A percentile compares a stretch with the other conserved stretches of the same genome.
Conservation (phyloP, 495 filamentous ascomycete species). For the Daldinia decipiens region DNA sequence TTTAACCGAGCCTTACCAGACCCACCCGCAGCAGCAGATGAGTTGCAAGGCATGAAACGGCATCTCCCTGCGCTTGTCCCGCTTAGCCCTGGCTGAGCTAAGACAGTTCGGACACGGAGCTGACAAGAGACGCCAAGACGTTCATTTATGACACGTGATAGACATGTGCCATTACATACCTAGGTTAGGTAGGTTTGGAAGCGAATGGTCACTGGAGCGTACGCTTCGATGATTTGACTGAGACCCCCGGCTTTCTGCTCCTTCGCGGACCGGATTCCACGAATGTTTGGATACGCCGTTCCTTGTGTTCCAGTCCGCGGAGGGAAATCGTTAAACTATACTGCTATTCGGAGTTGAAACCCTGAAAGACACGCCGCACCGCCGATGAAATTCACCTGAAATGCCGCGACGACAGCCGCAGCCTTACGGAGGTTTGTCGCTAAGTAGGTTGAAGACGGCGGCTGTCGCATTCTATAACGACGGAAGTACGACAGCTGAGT, state of each 20-base stretch:
- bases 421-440: conserved; percentile 8
- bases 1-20: conserved; percentile 32
- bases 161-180: not conserved
- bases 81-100: conserved; percentile 36
- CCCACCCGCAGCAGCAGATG: conserved; percentile 23
- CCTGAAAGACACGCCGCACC: conserved; percentile 15
- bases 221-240: conserved; percentile 29
- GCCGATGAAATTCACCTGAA: conserved; percentile 12
- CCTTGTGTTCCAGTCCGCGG: not conserved
- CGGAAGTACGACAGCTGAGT: conserved; percentile 15
- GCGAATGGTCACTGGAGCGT: conserved; percentile 19
- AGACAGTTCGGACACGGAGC: conserved; percentile 33
- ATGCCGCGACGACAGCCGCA: not conserved
- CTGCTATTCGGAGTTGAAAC: conserved; percentile 6
- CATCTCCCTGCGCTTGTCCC: conserved; percentile 29
- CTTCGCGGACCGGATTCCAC: not conserved
- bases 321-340: not conserved
- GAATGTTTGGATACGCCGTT: not conserved
- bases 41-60: conserved; percentile 34
- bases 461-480: conserved; percentile 8
- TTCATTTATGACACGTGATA: conserved; percentile 38
- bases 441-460: conserved; percentile 7
- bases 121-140: conserved; percentile 33
- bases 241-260: not conserved
- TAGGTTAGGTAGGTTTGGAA: too few relatives aligned